Evolutionary conservation across 495 filamentous ascomycete genomes (phyloP), one percentile per base, ranked within the genome.

Genomic region (Rhypophila decipiens): DNA sequence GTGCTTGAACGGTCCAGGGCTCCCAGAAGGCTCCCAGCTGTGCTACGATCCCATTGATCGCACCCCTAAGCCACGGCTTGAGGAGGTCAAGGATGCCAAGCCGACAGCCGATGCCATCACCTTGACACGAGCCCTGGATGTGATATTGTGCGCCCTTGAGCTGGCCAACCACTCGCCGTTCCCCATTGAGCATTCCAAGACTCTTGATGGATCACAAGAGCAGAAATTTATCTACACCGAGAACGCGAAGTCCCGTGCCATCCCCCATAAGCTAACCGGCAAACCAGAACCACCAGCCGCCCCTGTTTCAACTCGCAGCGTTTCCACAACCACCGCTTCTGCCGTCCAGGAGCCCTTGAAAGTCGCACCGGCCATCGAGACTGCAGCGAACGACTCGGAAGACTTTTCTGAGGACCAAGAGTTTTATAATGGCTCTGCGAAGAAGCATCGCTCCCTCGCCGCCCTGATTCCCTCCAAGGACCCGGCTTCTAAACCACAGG

Each of bases 1-100:
- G 17, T 64, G 67, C n/a, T 52, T 74, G n/a, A 65, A 69, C 34
- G 59, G 58, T 2, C 42, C 61, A 1, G 42, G 43, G 1, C 49
- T 67, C n/a, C 45, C 40, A 9, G 49, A 49, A n/a, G 58, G 59
- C 8, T 67, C 60, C 33, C 63, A 53, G 22, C 53, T 65, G n/a
- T 46, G 45, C 17, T 56, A 52, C 29, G 55, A 63, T 40, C 42
- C 58, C 13, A 45, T 59, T 18, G 54, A 35, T 1, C 44, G 35
- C 37, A 29, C 50, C 42, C 55, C 56, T 19, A 65, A 65, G 39
- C 53, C 56, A 1, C 52, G 58, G 3, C 49, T 49, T 1, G 58
- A 65, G 13, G 63, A 63, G 2, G 22, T 57, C 17, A 18, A 49
- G 1, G 27, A 24, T 21, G 44, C 24, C 5, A 22, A 38, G 11